A percentile compares a stretch with the other conserved stretches of the same genome.
Evolutionary conservation across 441 rosid species (phyloP).

Genomic region (Gossypium schwendimanii): DNA sequence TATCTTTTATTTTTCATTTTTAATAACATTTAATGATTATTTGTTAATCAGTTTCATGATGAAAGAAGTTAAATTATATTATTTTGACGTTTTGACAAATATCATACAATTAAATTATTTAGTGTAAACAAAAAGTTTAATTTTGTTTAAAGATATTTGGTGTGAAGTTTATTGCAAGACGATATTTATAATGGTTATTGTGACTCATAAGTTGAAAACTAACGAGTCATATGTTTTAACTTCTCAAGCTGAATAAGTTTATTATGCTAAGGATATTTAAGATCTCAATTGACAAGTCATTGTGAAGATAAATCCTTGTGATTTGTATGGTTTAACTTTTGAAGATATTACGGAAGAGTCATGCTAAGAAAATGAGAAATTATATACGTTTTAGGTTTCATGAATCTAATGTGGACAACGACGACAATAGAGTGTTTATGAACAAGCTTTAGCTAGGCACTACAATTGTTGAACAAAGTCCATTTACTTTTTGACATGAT

Average conservation of each 20-base stretch:
- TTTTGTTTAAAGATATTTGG: not conserved
- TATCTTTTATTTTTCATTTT: too few species aligned
- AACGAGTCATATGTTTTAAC: not conserved
- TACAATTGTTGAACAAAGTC: not conserved
- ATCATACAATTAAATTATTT: not conserved
- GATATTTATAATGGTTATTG: not conserved
- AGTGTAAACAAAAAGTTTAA: not conserved
- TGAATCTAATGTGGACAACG: not conserved
- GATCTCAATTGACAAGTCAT: not conserved
- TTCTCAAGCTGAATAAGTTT: not conserved
- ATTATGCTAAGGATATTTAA: not conserved
- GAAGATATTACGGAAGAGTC: not conserved
- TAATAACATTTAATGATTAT: too few species aligned
- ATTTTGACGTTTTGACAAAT: not conserved
- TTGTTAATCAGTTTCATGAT: too few species aligned
- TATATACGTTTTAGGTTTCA: not conserved
- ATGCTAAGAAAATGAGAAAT: not conserved
- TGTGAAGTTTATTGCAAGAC: not conserved
- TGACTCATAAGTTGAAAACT: not conserved
- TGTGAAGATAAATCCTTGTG: not conserved
- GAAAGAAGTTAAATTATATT: too few species aligned
- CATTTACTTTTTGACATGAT: not conserved
- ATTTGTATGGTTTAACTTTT: not conserved
- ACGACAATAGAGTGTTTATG: not conserved
- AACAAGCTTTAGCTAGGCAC: not conserved